Evolutionary conservation across 148 eudicot genomes (phyloP).

Genomic region (Chenopodium formosanum): DNA sequence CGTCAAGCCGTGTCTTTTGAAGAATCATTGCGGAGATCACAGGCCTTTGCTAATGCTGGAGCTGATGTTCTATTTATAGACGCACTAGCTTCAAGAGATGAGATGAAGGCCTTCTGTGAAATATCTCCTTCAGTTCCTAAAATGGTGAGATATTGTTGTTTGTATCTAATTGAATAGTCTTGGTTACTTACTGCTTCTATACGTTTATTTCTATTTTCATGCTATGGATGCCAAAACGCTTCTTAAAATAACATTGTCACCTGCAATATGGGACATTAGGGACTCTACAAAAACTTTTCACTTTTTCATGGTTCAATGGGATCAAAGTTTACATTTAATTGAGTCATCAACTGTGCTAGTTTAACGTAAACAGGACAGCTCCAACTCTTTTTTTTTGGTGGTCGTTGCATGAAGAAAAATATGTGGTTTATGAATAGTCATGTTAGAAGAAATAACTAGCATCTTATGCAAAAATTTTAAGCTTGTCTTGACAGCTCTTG

Average conservation of each 20-base stretch:
- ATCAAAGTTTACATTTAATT: background rate
- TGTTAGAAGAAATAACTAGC: background rate
- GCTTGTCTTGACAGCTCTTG: background rate
- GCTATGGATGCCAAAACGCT: background rate
- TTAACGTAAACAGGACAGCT: background rate
- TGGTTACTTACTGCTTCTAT: background rate
- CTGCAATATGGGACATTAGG: background rate
- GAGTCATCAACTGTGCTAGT: background rate
- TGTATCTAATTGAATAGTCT: background rate
- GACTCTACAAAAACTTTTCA: background rate
- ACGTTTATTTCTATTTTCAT: background rate
- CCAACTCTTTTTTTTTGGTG: background rate
- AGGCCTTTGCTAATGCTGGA: slow-evolving; percentile 88
- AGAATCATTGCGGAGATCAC: slow-evolving; percentile 80
- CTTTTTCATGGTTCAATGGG: background rate
- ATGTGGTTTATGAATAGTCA: background rate
- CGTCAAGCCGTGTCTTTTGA: slow-evolving; percentile 91
- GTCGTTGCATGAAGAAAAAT: background rate
- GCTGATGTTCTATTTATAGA: slow-evolving; percentile 92
- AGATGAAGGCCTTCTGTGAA: slow-evolving; percentile 77
- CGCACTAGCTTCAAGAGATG: slow-evolving; percentile 84
- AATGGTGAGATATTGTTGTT: slow-evolving; percentile 45
- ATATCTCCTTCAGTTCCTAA: slow-evolving; percentile 69
- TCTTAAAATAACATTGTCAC: background rate
- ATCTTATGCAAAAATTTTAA: background rate